phyloP scores from a whole-genome alignment of 768 basidiomycete genomes.

The Pleurotus salmoneostramineus region DNA sequence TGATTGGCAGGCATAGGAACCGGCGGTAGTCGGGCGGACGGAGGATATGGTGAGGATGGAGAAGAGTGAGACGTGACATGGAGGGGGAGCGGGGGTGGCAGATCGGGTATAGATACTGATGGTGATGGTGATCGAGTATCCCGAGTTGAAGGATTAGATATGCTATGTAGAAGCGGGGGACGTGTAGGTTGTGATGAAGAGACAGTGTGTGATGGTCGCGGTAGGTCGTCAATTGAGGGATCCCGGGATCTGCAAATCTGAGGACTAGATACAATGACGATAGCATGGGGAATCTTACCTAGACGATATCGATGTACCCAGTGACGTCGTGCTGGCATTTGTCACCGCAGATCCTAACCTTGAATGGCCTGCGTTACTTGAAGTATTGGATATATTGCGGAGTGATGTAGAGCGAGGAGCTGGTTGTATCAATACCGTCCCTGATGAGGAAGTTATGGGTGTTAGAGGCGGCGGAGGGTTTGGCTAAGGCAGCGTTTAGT shows the following conservation, averaged over 20 bases:
- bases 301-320: not conserved
- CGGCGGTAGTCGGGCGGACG: constrained; percentile 1
- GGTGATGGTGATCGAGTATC: constrained; percentile 9
- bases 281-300: not conserved
- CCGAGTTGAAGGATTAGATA: constrained; percentile 29
- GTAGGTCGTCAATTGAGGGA: not conserved
- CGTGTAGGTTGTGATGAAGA: constrained; percentile 19
- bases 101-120: not conserved
- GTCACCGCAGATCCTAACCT: constrained; percentile 3
- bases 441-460: not conserved
- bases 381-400: not conserved
- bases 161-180: constrained; percentile 28
- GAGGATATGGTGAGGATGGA: constrained; percentile 6
- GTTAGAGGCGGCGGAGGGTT: constrained; percentile 3
- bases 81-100: constrained; percentile 2
- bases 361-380: not conserved
- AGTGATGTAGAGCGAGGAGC: constrained; percentile 1
- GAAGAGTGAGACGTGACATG: constrained; percentile 1
- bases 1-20: not conserved
- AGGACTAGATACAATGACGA: not conserved
- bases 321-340: constrained; percentile 3
- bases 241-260: not conserved
- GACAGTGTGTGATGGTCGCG: not conserved
- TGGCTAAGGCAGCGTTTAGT: not conserved
- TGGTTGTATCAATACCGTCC: constrained; percentile 3